Evolutionary conservation across 495 filamentous ascomycete genomes (phyloP).

Genomic region (Tuber calosporum): DNA sequence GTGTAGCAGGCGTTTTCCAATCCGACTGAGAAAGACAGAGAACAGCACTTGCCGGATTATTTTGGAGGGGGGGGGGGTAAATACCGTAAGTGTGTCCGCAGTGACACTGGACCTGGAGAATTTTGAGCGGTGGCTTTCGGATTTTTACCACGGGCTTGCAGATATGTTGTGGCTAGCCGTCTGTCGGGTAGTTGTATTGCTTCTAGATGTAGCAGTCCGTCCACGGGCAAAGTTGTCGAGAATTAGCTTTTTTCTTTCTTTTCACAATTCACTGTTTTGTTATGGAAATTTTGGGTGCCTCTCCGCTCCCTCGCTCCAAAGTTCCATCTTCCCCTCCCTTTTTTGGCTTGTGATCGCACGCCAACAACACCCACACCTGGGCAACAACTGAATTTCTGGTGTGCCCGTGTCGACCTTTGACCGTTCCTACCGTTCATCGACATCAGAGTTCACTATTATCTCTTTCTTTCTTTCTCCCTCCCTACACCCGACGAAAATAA

Average conservation of each 20-base stretch:
- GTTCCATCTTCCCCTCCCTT: conserved; percentile 11
- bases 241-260: conserved; percentile 12
- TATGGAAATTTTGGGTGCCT: conserved; percentile 19
- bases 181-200: conserved; percentile 35
- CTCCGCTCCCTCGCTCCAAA: conserved; percentile 22
- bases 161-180: conserved; percentile 32
- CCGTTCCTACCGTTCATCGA: conserved; percentile 16
- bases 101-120: background rate
- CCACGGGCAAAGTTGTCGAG: conserved; percentile 25
- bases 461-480: background rate
- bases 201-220: conserved; percentile 40
- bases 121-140: background rate
- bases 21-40: conserved; percentile 1
- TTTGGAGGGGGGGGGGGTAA: background rate
- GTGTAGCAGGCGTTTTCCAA: conserved; percentile 2
- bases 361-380: conserved; percentile 28
- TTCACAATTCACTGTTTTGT: conserved; percentile 14
- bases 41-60: conserved; percentile 3
- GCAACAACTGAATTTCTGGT: conserved; percentile 23
- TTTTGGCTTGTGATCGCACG: conserved; percentile 16
- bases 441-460: conserved; percentile 2
- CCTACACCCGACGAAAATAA: background rate
- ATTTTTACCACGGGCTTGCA: conserved; percentile 17
- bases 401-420: conserved; percentile 21
- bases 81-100: background rate